phyloP scores from a whole-genome alignment of 2,329 filamentous ascomycete species.

The Aspergillus clavatus region DNA sequence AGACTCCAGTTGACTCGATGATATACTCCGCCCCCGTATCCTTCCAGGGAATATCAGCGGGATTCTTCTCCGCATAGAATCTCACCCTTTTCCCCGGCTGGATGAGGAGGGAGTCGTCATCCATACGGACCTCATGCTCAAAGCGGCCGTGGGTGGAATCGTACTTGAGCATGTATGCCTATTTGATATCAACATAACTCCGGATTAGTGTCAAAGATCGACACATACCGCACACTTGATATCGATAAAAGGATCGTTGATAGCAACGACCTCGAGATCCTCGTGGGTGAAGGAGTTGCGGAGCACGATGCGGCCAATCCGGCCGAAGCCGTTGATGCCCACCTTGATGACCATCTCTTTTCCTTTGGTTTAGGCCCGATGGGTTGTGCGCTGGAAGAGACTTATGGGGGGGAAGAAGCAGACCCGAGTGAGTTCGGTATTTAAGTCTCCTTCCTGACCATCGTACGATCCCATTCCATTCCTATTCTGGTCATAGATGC shows the following conservation, averaged over 20 bases:
- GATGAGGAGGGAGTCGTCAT: conserved; percentile 70
- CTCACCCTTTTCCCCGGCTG: conserved; percentile 92
- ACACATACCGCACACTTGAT: conserved; percentile 87
- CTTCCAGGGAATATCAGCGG: conserved; percentile 81
- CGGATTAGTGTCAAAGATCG: no score
- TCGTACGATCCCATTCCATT: no score
- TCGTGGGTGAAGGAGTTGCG: conserved; percentile 52
- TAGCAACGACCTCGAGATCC: conserved; percentile 87
- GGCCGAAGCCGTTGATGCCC: conserved; percentile 99
- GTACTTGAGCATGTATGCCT: conserved; percentile 99
- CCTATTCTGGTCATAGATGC: no score
- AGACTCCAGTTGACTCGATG: conserved; percentile 97
- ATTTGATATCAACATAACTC: conserved; percentile 2
- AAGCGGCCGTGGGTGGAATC: conserved; percentile 95
- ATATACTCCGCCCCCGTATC: conserved; percentile 87
- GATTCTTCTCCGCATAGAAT: conserved; percentile 93
- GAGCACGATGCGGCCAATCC: conserved; percentile 86
- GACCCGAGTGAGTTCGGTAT: no score
- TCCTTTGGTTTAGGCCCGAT: no score
- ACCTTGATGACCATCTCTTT: no score
- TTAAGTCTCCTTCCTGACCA: no score
- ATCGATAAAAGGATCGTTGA: conserved; percentile 99
- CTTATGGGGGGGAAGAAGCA: no score
- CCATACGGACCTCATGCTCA: conserved; percentile 81
- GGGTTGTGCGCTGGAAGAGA: no score